Conservation (phyloP, 306 rosid genomes). For the Cicer cuneatum region DNA sequence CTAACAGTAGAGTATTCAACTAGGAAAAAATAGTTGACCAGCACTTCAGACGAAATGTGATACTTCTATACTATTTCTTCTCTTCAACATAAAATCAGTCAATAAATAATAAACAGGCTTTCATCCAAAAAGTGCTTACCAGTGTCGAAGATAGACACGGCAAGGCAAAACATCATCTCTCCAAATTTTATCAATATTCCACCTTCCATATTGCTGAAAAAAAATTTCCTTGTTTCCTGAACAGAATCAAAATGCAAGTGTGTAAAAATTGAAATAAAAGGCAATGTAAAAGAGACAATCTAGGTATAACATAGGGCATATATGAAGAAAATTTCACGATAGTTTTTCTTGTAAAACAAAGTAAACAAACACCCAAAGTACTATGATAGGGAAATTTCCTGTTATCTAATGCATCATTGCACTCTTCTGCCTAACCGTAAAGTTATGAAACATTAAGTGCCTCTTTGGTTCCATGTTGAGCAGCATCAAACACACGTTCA, state of each 20-base stretch:
- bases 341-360: background rate
- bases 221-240: slow-evolving; percentile 77
- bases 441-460: background rate
- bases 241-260: slow-evolving; percentile 30
- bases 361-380: background rate
- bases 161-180: slow-evolving; percentile 93
- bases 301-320: slow-evolving; percentile 19
- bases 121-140: slow-evolving; percentile 59
- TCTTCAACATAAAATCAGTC: background rate
- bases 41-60: slow-evolving; percentile 13
- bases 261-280: slow-evolving; percentile 19
- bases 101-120: slow-evolving; percentile 6
- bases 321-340: slow-evolving; percentile 14
- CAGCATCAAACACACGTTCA: too few species aligned
- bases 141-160: slow-evolving; percentile 89
- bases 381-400: slow-evolving; percentile 14
- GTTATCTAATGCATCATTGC: slow-evolving; percentile 18
- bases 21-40: slow-evolving; percentile 16
- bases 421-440: slow-evolving; percentile 5
- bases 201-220: slow-evolving; percentile 74
- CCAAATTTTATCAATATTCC: slow-evolving; percentile 85
- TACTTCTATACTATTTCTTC: background rate
- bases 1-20: slow-evolving; percentile 1
- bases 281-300: slow-evolving; percentile 36
- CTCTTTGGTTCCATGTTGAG: too few species aligned